These are phyloP conservation scores for Pachysolen tannophilus DNA, from an alignment of 805 yeast species.

Conservation along the genomic window DNA sequence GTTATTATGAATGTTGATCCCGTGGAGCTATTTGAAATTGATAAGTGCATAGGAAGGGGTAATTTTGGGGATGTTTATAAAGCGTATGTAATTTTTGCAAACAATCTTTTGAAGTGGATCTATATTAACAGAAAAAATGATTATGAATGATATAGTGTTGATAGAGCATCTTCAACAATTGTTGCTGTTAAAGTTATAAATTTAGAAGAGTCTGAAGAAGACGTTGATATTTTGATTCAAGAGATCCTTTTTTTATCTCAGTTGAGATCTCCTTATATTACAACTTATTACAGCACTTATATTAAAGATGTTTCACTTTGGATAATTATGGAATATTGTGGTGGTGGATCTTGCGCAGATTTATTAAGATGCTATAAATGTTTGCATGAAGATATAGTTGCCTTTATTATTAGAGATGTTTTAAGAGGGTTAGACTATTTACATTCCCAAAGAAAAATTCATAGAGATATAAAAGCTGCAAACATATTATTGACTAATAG, in stretches of 20 bases:
- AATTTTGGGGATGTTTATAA: conserved; percentile 82
- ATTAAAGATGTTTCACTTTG: conserved; percentile 63
- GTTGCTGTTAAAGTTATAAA: conserved; percentile 88
- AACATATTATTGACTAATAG: conserved; percentile 65
- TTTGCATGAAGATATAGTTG: conserved; percentile 51
- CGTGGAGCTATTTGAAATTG: conserved; percentile 18
- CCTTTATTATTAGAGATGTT: conserved; percentile 55
- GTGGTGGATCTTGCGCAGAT: conserved; percentile 87
- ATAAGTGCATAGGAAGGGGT: conserved; percentile 70
- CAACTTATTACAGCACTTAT: conserved; percentile 57
- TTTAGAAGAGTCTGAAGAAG: conserved; percentile 73
- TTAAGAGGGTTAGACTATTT: conserved; percentile 68
- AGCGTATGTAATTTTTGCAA: conserved; percentile 28
- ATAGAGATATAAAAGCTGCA: conserved; percentile 87
- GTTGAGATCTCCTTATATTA: conserved; percentile 58
- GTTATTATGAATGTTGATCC: conserved; percentile 10
- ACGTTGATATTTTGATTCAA: conserved; percentile 58
- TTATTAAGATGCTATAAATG: conserved; percentile 47
- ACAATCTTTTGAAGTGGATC: neutral
- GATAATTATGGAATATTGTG: conserved; percentile 93
- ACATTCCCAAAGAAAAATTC: conserved; percentile 70
- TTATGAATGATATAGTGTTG: conserved; percentile 19
- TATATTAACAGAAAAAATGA: conserved; percentile 1
- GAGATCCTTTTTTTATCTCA: conserved; percentile 74
- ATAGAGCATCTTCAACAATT: conserved; percentile 26